phyloP scores from a whole-genome alignment of 768 basidiomycete genomes.

The Panellus pusillus region DNA sequence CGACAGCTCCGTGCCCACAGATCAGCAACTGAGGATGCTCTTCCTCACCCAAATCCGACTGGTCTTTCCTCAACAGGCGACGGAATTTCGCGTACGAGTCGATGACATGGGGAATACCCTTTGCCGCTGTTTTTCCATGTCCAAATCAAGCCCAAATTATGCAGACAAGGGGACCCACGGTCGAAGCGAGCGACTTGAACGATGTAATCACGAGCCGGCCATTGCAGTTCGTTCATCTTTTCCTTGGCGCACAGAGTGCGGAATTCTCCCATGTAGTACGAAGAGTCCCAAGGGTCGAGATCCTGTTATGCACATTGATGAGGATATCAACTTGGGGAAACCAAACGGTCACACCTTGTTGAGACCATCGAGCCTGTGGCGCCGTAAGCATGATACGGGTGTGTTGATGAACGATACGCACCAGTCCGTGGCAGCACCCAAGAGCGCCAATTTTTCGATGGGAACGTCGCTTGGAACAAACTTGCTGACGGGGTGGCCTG shows the following conservation, averaged over 20 bases:
- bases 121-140: conserved; percentile 20
- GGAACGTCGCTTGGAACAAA: conserved; percentile 90
- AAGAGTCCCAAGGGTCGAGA: conserved; percentile 74
- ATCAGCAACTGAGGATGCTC: conserved; percentile 75
- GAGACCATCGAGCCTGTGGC: conserved; percentile 79
- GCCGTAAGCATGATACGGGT: neutral
- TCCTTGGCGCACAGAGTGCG: conserved; percentile 72
- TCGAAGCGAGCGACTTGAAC: conserved; percentile 95
- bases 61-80: conserved; percentile 50
- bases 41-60: conserved; percentile 42
- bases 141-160: conserved; percentile 26
- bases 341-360: conserved; percentile 54
- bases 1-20: conserved; percentile 91
- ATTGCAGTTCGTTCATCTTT: conserved; percentile 76
- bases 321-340: too few relatives aligned
- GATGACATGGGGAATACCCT: conserved; percentile 78
- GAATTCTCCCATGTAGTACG: conserved; percentile 90
- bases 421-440: conserved; percentile 88
- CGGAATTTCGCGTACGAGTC: conserved; percentile 89
- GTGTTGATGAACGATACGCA: conserved; percentile 31
- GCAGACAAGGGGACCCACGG: conserved; percentile 55
- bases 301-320: conserved; percentile 32
- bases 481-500: conserved; percentile 86
- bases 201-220: conserved; percentile 83
- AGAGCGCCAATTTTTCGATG: conserved; percentile 62